Evolutionary conservation across 768 basidiomycete genomes (phyloP).

Genomic region (Xerocomus spinulosus): DNA sequence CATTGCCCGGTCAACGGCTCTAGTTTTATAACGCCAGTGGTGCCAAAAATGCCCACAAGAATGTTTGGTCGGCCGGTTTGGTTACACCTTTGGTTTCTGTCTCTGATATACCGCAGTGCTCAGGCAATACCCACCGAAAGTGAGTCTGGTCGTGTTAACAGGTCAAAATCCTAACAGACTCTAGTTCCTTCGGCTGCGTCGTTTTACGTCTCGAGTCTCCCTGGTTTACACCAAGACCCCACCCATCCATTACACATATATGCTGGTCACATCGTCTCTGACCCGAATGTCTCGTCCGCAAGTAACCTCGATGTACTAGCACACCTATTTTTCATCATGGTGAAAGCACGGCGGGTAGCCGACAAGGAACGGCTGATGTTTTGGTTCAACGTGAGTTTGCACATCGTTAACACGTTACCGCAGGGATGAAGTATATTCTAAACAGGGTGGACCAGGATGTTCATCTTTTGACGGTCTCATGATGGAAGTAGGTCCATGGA

Average conservation of each 20-base stretch:
- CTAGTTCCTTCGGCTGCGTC: slow-evolving; percentile 76
- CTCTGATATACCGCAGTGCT: slow-evolving; percentile 3
- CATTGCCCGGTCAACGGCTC: too few relatives aligned
- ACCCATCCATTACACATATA: slow-evolving; percentile 71
- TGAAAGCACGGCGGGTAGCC: slow-evolving; percentile 82
- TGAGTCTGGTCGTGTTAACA: slow-evolving; percentile 18
- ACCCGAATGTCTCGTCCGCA: slow-evolving; percentile 52
- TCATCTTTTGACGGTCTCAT: slow-evolving; percentile 95
- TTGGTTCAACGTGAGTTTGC: slow-evolving; percentile 85
- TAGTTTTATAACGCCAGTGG: neutral
- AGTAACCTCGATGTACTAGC: slow-evolving; percentile 59
- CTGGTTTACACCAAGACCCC: slow-evolving; percentile 71
- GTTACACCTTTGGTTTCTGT: slow-evolving; percentile 16
- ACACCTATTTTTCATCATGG: slow-evolving; percentile 85
- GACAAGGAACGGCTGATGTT: slow-evolving; percentile 89
- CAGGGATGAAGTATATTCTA: neutral
- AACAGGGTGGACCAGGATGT: slow-evolving; percentile 92
- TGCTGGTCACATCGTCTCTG: slow-evolving; percentile 81
- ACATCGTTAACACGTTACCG: neutral
- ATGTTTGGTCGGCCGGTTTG: slow-evolving; percentile 5
- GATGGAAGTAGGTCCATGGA: slow-evolving; percentile 98
- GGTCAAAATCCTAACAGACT: neutral
- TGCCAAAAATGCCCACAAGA: slow-evolving; percentile 5
- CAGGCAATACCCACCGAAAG: slow-evolving; percentile 38
- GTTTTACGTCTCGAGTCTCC: slow-evolving; percentile 76